Percentiles rank a stretch among this genome's conserved stretches.
Evolutionary conservation across 148 eudicot genomes (phyloP).

Genomic region (Fagopyrum tataricum): DNA sequence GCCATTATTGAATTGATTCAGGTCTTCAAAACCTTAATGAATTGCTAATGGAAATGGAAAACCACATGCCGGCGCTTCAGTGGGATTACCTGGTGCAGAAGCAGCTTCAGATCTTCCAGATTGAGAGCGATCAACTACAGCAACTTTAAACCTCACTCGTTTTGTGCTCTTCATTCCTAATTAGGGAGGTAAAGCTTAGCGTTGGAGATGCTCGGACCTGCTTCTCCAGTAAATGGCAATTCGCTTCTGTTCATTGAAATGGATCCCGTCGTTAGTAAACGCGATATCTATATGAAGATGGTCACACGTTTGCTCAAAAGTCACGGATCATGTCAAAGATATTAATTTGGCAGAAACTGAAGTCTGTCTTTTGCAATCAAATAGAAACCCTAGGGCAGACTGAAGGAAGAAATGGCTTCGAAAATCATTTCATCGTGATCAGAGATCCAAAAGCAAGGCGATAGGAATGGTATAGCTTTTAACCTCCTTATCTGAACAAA

Average conservation of each 20-base stretch:
- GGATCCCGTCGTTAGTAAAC: background rate
- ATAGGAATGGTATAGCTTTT: background rate
- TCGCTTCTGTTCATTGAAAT: background rate
- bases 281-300: background rate
- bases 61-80: constrained; percentile 2
- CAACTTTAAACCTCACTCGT: constrained; percentile 7
- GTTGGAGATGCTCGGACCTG: background rate
- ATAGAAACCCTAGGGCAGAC: background rate
- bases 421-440: background rate
- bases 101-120: background rate
- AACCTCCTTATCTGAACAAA: background rate
- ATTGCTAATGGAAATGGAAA: background rate
- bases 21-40: background rate
- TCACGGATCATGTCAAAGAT: background rate
- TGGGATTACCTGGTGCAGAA: constrained; percentile 5
- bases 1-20: background rate
- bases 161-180: constrained; percentile 7
- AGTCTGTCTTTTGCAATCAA: background rate
- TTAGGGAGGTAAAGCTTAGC: background rate
- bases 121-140: background rate
- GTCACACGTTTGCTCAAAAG: background rate
- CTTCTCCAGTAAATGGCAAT: background rate
- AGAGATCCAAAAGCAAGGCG: background rate
- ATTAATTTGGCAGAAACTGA: background rate
- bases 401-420: background rate